A percentile compares a stretch with the other conserved stretches of the same genome.
Evolutionary conservation across 75 land plant genomes (phyloP).

Genomic region (Pinus taeda): DNA sequence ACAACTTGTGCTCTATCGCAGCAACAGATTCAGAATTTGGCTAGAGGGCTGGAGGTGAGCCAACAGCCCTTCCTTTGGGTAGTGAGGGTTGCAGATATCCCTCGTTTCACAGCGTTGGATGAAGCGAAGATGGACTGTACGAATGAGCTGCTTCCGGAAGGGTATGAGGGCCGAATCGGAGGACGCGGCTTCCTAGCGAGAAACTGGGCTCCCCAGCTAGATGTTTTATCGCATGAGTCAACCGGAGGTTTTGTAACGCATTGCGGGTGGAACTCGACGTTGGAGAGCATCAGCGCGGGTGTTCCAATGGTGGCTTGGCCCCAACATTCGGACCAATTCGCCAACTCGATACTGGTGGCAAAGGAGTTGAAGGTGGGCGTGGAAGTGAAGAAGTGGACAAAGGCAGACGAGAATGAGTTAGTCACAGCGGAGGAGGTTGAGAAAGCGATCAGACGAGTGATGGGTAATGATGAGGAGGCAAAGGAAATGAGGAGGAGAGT

Average conservation of each 20-base stretch:
- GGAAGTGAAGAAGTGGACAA: constrained; percentile 11
- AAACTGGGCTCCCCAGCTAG: constrained; percentile 51
- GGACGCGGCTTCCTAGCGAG: constrained; percentile 29
- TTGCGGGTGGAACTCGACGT: constrained; percentile 44
- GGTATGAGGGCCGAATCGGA: constrained; percentile 23
- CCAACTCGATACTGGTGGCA: constrained; percentile 17
- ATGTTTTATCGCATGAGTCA: constrained; percentile 28
- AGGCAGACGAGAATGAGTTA: constrained; percentile 16
- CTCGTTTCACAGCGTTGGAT: background rate
- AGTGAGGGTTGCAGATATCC: background rate
- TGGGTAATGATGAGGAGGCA: constrained; percentile 23
- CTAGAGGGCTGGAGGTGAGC: constrained; percentile 16
- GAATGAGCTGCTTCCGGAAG: constrained; percentile 20
- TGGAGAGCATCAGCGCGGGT: constrained; percentile 34
- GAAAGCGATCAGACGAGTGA: constrained; percentile 12
- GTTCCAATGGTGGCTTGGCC: constrained; percentile 62
- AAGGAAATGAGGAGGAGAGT: constrained; percentile 14
- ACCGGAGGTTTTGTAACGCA: constrained; percentile 48
- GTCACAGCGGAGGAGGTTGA: constrained; percentile 22
- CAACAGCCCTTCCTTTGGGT: constrained; percentile 23
- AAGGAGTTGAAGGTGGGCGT: constrained; percentile 16
- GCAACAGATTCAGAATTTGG: constrained; percentile 15
- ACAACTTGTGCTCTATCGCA: constrained; percentile 6
- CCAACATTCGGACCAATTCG: constrained; percentile 35
- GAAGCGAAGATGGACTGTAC: constrained; percentile 2